Evolutionary conservation across 2,329 filamentous ascomycete species (phyloP).

Genomic region (Sporothrix brasiliensis): DNA sequence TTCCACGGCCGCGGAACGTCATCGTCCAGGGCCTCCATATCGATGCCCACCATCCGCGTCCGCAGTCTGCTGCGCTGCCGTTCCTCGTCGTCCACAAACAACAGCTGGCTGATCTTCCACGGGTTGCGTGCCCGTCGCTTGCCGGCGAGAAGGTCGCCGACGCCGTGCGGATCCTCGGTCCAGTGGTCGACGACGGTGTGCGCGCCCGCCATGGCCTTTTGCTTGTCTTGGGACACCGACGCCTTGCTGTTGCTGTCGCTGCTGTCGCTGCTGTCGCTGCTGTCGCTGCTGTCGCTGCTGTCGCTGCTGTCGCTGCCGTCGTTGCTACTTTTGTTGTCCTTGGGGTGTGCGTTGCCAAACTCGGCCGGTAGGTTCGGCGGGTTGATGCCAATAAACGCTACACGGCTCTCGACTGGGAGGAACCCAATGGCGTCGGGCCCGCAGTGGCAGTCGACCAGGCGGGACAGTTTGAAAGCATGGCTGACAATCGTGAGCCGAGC

Average conservation of each 20-base stretch:
- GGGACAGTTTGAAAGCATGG: constrained; percentile 67
- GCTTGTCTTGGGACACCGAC: constrained; percentile 40
- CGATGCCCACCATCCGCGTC: constrained; percentile 42
- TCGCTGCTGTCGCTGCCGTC: not conserved
- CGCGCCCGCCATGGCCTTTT: constrained; percentile 49
- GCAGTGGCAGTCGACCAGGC: constrained; percentile 67
- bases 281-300: not conserved
- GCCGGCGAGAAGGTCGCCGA: constrained; percentile 48
- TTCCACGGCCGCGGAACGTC: constrained; percentile 49
- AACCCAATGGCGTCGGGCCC: constrained; percentile 58
- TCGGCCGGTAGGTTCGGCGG: constrained; percentile 51
- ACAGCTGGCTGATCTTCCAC: constrained; percentile 50
- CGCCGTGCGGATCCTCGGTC: constrained; percentile 57
- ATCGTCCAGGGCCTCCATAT: constrained; percentile 47
- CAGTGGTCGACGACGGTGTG: constrained; percentile 52
- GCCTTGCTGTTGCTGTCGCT: not conserved
- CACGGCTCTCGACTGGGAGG: constrained; percentile 45
- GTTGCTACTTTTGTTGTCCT: too few relatives aligned
- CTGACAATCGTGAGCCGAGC: constrained; percentile 63
- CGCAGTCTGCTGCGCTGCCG: constrained; percentile 46
- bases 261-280: too few relatives aligned
- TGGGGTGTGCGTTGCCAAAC: constrained; percentile 40
- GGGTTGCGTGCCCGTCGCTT: constrained; percentile 57
- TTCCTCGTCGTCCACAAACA: constrained; percentile 48
- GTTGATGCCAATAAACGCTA: constrained; percentile 65